These are phyloP conservation scores for Mariannaea sp. DNA, from an alignment of 2,329 filamentous ascomycete species.

Conservation along the genomic window DNA sequence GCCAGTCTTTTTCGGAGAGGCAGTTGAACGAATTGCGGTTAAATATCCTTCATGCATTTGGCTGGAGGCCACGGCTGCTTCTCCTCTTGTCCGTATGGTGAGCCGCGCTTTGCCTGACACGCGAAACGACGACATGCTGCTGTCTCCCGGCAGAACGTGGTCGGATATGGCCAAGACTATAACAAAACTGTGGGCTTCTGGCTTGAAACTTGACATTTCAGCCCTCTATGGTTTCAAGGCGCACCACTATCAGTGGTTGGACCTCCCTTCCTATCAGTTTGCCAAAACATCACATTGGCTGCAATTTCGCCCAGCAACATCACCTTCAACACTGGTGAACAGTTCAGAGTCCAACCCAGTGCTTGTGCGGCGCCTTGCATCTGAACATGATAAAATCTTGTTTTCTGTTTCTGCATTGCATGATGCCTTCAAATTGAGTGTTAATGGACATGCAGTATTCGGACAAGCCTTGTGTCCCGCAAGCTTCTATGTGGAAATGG, in stretches of 20 bases:
- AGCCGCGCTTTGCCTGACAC: neutral
- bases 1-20: slow-evolving; percentile 23
- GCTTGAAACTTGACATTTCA: too few relatives aligned
- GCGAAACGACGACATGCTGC: too few relatives aligned
- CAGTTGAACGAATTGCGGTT: slow-evolving; percentile 16
- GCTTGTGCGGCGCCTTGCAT: too few relatives aligned
- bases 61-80: slow-evolving; percentile 24
- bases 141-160: too few relatives aligned
- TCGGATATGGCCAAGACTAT: too few relatives aligned
- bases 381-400: too few relatives aligned
- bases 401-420: too few relatives aligned
- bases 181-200: too few relatives aligned
- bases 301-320: too few relatives aligned
- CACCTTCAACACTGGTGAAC: too few relatives aligned
- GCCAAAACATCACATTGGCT: neutral
- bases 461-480: neutral
- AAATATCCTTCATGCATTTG: slow-evolving; percentile 18
- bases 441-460: neutral
- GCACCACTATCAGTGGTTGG: neutral
- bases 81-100: slow-evolving; percentile 23
- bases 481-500: neutral
- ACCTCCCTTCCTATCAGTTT: neutral
- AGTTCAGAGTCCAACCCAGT: too few relatives aligned
- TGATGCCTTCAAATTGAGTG: too few relatives aligned
- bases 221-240: neutral